Base-by-base conservation (phyloP, 1,284 basidiomycete species). In the Neolentinus lepideus region DNA sequence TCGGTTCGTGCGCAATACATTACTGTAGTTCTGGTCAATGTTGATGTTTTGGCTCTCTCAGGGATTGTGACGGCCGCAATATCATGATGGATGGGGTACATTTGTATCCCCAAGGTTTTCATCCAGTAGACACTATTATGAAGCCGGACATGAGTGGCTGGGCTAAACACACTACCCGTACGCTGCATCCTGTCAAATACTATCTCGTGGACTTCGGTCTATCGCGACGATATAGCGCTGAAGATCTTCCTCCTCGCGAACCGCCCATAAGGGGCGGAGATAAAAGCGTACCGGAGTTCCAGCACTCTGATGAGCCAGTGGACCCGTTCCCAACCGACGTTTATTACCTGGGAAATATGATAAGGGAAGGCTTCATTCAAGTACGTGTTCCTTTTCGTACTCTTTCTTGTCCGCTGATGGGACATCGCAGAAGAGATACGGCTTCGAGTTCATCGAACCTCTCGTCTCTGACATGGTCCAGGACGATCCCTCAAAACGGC, bases 261-360 rank as follows among this genome's bases (percentile, higher is more conserved):
- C 22, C 26, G 2, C 60, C 60, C 29, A 53, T 63, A 14, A 19
- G 52, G 0, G 64, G 65, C 22, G 58, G 59, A n/a, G 65, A 67
- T 51, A 52, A 26, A n/a, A 56, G 60, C 57, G 66, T 36, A 46
- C 58, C 38, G 51, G 61, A 54, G 16, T 51, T 24, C 59, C 45
- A 43, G 57, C 58, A 10, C 58, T 25, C 26, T 1, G 26, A 58
- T 25, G 53, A 56, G 12, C 51, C 55, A 1, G 57, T 51, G 33
- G 54, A 70, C 54, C 69, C 68, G 4, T 70, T 68, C 35, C 60
- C 60, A 0, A 62, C 61, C 1, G 68, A 69, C 35, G 51, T 68
- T 0, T 69, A 70, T 58, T 66, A 66, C 43, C 25, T 68, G 3
- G 68, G 67, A 0, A 67, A 67, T 35, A 31, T 65, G 35, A 58